Evolutionary conservation across 768 basidiomycete species (phyloP), one percentile per base, ranked within the genome.

Genomic region (Gloeopeniophorella convolvens): DNA sequence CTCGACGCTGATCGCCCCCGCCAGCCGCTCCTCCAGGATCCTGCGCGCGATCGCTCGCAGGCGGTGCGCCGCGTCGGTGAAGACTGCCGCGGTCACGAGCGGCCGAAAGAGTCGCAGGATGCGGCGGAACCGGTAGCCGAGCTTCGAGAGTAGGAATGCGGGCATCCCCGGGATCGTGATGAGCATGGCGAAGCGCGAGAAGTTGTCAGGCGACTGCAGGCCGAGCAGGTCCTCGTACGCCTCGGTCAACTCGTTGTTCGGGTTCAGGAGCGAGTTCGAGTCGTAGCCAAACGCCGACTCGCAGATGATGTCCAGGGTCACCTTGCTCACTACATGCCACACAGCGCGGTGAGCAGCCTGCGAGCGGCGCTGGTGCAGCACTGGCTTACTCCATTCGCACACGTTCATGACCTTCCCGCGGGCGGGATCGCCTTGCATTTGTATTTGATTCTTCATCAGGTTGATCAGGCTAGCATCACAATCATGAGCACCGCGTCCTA

Each of bases 301-400:
- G 61, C 74, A 76, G 37, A 78, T 77, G 46, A 77, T 74, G 54
- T 78, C 76, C 7, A 79, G 67, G 0, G 76, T 77, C 0, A 71
- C 72, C 63, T 75, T 77, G 56, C 71, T 72, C 69, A 76, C 74
- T 76, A 21, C 24, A 12, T n/a, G 13, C 13, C n/a, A 11, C 40
- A 3, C 42, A 12, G 24, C 23, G 36, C 23, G n/a, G 10, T 12
- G n/a, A 16, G 50, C 1, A 40, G 33, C 28, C 11, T n/a, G 23
- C 26, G 30, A 33, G 42, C 8, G 11, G 68, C 73, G 20, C 59
- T 16, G 18, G n/a, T 5, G 37, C 12, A 21, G 11, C n/a, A n/a
- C n/a, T n/a, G n/a, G 4, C 37, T 3, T 21, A 76, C 74, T 70
- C 73, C 72, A 76, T 20, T 74, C 72, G 55, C 76, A 68, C 49